Base-by-base conservation (phyloP, 768 basidiomycete species). In the Cystobasidiopsis lactophilus region DNA sequence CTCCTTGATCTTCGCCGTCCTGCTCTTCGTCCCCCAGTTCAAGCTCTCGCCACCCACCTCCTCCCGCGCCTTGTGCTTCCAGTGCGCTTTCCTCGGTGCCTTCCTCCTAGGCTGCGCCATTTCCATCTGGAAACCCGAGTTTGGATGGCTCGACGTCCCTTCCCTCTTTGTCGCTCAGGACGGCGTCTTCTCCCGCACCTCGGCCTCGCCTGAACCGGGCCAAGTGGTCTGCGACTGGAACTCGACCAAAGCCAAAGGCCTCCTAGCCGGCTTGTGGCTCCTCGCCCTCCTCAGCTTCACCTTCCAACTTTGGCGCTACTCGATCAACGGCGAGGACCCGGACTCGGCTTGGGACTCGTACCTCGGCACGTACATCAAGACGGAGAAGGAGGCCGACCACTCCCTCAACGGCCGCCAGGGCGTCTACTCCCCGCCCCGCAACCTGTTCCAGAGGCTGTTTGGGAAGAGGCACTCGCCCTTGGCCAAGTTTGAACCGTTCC, bases 261-360 rank as follows among this genome's bases (percentile, higher is more conserved):
- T 55, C 10, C 24, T 55, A 19, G 54, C 54, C 14, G 54, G 54
- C n/a, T 30, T 40, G 3, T 55, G 54, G 54, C 43, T 55, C 14
- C 41, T 55, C n/a, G 11, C 33, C 5, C 16, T 52, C 30, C 10
- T 55, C 43, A 39, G 39, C 13, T 50, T 51, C 23, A 51, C 41
- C 18, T 51, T 55, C 27, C 54, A 55, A 27, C 29, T 29, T 21
- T 55, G 54, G 54, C 51, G 49, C n/a, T 55, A 55, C 37, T 26
- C 16, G 11, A 31, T 43, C 18, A 45, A 44, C 5, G 54, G 54
- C 49, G 54, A 55, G 23, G 52, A 52, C 29, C 54, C 54, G 27
- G 54, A 55, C 29, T 52, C 39, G 38, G 40, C 16, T 10, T 55
- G 49, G 50, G 48, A 55, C 27, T n/a, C 38, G 2, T 55, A 52